phyloP scores from a whole-genome alignment of 2,329 filamentous ascomycete species.

The Xylogone sp. region DNA sequence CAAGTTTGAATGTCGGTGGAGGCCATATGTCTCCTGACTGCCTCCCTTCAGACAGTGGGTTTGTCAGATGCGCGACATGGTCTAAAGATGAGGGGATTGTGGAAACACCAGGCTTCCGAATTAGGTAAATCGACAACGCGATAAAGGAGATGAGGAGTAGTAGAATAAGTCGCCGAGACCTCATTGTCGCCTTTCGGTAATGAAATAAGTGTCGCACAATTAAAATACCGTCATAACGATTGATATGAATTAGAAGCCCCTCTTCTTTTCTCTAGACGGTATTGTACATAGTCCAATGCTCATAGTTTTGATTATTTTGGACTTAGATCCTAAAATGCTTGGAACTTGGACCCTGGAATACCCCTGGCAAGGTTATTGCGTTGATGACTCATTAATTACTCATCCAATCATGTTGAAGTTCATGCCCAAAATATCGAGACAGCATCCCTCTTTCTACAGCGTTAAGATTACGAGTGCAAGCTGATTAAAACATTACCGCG shows the following conservation, averaged over 20 bases:
- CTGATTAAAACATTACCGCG: constrained; percentile 5
- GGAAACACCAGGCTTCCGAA: constrained; percentile 20
- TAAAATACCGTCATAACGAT: background rate
- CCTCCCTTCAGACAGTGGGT: background rate
- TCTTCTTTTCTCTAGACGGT: too few relatives aligned
- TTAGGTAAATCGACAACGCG: constrained; percentile 29
- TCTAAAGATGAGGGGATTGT: background rate
- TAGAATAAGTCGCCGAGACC: constrained; percentile 32
- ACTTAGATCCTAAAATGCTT: too few relatives aligned
- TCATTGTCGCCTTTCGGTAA: constrained; percentile 31
- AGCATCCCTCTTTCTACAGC: too few relatives aligned
- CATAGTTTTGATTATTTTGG: too few relatives aligned
- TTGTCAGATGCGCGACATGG: constrained; percentile 8
- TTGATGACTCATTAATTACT: too few relatives aligned
- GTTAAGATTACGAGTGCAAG: too few relatives aligned
- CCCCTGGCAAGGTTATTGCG: too few relatives aligned
- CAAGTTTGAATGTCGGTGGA: constrained; percentile 30
- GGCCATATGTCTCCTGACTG: constrained; percentile 8
- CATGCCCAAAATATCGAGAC: too few relatives aligned
- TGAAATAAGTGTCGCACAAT: constrained; percentile 11
- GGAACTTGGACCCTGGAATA: too few relatives aligned
- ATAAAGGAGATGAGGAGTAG: constrained; percentile 31
- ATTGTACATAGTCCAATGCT: too few relatives aligned
- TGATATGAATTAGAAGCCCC: background rate
- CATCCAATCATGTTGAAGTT: too few relatives aligned